A percentile compares a stretch with the other conserved stretches of the same genome.
phyloP scores from a whole-genome alignment of 129 eudicot genomes.

The Artemisia tridentata region DNA sequence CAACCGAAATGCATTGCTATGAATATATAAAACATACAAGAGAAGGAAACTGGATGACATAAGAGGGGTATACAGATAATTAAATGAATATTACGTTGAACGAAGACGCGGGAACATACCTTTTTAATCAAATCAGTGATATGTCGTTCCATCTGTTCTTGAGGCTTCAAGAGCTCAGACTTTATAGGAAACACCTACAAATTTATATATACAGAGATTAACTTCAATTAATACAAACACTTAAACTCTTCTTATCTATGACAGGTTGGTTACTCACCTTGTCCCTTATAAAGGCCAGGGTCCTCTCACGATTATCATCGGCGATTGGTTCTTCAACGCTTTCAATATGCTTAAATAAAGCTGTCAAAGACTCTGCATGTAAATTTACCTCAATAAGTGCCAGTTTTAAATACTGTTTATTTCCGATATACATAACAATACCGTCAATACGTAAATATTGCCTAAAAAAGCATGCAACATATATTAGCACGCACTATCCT shows the following conservation, averaged over 20 bases:
- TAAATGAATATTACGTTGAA: background rate
- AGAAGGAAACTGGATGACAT: background rate
- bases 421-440: too few relatives aligned
- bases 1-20: background rate
- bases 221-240: background rate
- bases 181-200: conserved; percentile 80
- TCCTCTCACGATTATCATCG: conserved; percentile 90
- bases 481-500: too few relatives aligned
- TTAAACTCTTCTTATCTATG: background rate
- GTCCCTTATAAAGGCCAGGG: conserved; percentile 68
- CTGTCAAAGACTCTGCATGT: conserved; percentile 71
- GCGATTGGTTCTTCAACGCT: conserved; percentile 67
- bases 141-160: conserved; percentile 85
- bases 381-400: conserved; percentile 14
- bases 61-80: background rate
- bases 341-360: conserved; percentile 79
- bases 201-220: conserved; percentile 4
- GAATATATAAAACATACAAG: conserved; percentile 2
- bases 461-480: too few relatives aligned
- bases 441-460: too few relatives aligned
- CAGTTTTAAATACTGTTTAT: background rate
- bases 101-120: conserved; percentile 29
- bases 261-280: conserved; percentile 45
- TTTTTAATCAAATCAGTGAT: conserved; percentile 80
- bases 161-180: conserved; percentile 82